phyloP scores from a whole-genome alignment of 352 stramenopile species.

The Phytophthora melonis region DNA sequence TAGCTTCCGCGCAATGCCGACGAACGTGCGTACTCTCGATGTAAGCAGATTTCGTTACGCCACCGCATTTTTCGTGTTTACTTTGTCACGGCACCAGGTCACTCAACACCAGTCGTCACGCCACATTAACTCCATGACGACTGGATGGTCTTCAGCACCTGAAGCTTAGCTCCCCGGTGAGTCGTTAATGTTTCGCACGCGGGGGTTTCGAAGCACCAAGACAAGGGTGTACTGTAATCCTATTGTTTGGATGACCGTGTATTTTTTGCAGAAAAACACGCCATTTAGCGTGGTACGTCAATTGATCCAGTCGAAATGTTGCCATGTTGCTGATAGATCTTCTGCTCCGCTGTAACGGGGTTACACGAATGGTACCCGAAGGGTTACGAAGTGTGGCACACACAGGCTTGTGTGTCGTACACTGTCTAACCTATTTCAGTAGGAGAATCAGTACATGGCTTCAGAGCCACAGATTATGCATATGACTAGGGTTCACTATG shows the following conservation, averaged over 20 bases:
- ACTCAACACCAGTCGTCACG: not conserved
- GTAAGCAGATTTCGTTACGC: not conserved
- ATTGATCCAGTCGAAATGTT: constrained; percentile 9
- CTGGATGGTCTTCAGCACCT: not conserved
- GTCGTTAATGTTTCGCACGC: not conserved
- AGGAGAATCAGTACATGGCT: too few species aligned
- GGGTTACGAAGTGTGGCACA: too few species aligned
- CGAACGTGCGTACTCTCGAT: not conserved
- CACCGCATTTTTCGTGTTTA: not conserved
- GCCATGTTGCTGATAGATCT: constrained; percentile 1
- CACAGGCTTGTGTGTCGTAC: too few species aligned
- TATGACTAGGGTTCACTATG: too few species aligned
- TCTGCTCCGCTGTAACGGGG: not conserved
- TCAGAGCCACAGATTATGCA: too few species aligned
- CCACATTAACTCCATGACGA: not conserved
- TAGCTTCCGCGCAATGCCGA: too few species aligned
- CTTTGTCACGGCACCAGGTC: not conserved
- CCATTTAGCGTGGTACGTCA: constrained; percentile 8
- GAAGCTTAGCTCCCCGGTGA: not conserved
- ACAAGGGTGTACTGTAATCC: not conserved
- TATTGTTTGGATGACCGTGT: not conserved
- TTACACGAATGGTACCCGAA: too few species aligned
- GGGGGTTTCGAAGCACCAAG: not conserved
- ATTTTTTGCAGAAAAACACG: constrained; percentile 15
- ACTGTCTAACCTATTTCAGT: too few species aligned